Percentiles rank a stretch among this genome's conserved stretches.
Conservation (phyloP, 179 eudicot species). For the Vitellaria paradoxa region DNA sequence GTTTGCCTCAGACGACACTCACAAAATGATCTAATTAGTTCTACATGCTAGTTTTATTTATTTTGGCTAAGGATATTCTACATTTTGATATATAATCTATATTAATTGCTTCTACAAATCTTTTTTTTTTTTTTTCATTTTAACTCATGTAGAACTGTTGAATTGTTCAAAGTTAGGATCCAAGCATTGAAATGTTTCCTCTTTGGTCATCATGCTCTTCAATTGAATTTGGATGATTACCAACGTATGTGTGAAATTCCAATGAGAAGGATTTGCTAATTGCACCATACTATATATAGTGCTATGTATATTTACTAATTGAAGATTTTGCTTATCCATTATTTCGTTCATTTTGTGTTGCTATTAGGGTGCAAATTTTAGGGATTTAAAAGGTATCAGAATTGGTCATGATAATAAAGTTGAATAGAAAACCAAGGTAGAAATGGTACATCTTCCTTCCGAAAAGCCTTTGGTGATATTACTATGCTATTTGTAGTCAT, state of each 20-base stretch:
- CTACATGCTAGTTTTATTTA: too few species aligned
- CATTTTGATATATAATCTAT: not conserved
- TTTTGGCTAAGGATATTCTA: too few species aligned
- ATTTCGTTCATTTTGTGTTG: not conserved
- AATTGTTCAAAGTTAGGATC: conserved; percentile 14
- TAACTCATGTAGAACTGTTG: conserved; percentile 42
- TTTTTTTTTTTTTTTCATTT: not conserved
- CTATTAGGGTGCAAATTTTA: conserved; percentile 76
- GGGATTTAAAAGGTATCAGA: conserved; percentile 68
- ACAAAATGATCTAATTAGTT: too few species aligned
- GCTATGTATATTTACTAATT: not conserved
- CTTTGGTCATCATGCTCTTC: conserved; percentile 67
- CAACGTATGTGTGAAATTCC: conserved; percentile 68
- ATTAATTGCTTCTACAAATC: too few species aligned
- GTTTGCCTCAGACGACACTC: too few species aligned
- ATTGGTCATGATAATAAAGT: conserved; percentile 61
- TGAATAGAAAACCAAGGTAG: conserved; percentile 56
- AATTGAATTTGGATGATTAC: conserved; percentile 60
- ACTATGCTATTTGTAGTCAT: not conserved
- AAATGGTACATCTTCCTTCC: conserved; percentile 43
- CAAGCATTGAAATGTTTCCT: conserved; percentile 30
- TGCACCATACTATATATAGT: not conserved
- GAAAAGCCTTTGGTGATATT: conserved; percentile 47
- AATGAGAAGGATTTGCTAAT: conserved; percentile 56
- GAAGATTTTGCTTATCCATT: too few species aligned